Conservation (phyloP, 78 protist genomes). For the Dictyostelium purpureum region DNA sequence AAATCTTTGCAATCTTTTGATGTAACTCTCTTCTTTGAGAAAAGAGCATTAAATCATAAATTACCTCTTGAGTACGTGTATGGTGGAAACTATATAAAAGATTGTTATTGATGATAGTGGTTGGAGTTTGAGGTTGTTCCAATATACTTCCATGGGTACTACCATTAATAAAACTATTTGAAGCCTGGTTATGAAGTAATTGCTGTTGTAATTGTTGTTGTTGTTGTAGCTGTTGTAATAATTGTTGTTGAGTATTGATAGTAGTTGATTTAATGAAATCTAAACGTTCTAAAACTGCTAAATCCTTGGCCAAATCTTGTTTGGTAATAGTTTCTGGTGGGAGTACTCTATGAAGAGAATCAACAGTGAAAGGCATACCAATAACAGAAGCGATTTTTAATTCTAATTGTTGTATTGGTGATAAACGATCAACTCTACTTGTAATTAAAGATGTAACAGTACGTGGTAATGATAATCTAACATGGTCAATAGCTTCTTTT, state of each 20-base stretch:
- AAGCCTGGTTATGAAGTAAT: not conserved
- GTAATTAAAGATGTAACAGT: constrained; percentile 77
- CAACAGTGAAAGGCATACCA: constrained; percentile 63
- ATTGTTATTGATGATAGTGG: not conserved
- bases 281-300: not conserved
- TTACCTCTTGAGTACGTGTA: constrained; percentile 63
- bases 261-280: constrained; percentile 42
- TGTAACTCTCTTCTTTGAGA: constrained; percentile 79
- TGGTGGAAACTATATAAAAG: constrained; percentile 33
- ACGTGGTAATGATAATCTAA: constrained; percentile 46
- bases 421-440: constrained; percentile 68
- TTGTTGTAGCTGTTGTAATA: constrained; percentile 18
- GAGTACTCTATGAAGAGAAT: constrained; percentile 4
- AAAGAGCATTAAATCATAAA: constrained; percentile 80
- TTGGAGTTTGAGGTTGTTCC: not conserved
- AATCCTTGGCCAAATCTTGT: constrained; percentile 23
- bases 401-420: constrained; percentile 68
- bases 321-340: constrained; percentile 29
- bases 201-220: constrained; percentile 24
- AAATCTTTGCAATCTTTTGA: constrained; percentile 68
- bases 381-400: constrained; percentile 76
- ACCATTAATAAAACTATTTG: not conserved
- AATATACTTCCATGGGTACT: too few relatives aligned
- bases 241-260: constrained; percentile 11
- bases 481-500: constrained; percentile 32